Conservation (phyloP, 148 eudicot genomes). For the Cornus kousa region DNA sequence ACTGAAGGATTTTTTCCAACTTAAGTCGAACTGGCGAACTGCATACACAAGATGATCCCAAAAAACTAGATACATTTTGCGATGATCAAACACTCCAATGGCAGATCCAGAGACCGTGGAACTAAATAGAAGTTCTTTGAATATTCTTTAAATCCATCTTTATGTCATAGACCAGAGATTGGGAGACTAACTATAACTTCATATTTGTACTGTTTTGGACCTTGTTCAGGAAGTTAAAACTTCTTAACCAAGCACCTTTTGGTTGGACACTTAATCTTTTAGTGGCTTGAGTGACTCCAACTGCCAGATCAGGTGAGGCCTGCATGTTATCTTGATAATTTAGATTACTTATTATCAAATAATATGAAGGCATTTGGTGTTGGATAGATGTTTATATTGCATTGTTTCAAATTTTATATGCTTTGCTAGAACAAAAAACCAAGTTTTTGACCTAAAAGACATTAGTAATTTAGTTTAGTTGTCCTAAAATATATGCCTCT, state of each 20-base stretch:
- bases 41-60: not conserved
- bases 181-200: slow-evolving; percentile 33
- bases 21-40: not conserved
- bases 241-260: slow-evolving; percentile 32
- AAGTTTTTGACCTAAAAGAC: not conserved
- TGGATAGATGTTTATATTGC: not conserved
- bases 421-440: not conserved
- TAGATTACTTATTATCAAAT: not conserved
- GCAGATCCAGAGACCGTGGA: not conserved
- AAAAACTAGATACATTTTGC: not conserved
- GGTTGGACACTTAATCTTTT: slow-evolving; percentile 48
- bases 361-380: not conserved
- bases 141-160: slow-evolving; percentile 1
- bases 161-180: slow-evolving; percentile 11
- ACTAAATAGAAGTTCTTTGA: not conserved
- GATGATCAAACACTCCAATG: not conserved
- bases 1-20: not conserved
- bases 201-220: slow-evolving; percentile 26
- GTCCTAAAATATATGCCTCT: not conserved
- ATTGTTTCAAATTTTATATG: not conserved
- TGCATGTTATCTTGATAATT: slow-evolving; percentile 18
- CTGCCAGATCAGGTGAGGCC: slow-evolving; percentile 52
- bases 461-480: not conserved
- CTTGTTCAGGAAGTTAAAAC: slow-evolving; percentile 47
- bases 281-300: slow-evolving; percentile 55